Evolutionary conservation across 2,329 filamentous ascomycete genomes (phyloP), one percentile per base, ranked within the genome.

Genomic region (Exophiala sp.): DNA sequence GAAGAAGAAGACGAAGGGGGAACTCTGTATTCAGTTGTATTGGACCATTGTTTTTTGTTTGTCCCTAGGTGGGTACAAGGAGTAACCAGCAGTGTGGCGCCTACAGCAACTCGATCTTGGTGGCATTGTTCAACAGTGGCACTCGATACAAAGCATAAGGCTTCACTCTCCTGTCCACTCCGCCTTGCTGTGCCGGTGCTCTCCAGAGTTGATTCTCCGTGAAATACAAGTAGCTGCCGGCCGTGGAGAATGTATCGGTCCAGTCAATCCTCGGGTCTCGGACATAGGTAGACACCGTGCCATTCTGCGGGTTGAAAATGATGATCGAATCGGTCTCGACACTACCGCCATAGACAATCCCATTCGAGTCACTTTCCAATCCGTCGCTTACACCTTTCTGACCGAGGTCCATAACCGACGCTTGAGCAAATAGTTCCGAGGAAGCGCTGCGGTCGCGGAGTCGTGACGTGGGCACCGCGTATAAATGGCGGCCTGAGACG

Each of bases 361-460:
- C 70, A 53, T 76, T 76, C 4, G 66, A 69, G 46, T 78, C 75
- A 1, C 70, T 76, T 60, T 78, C 74, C 39, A 77, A 68, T 0
- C 76, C 75, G 59, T 78, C 75, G 2, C 70, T 74, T 1, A 75
- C 65, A 3, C 75, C 75, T 23, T 74, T 73, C 52, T 78, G 65
- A 1, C 72, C 71, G 2, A 66, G 65, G 19, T 68, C 71, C 13
- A 64, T 57, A 6, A 77, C 70, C 0, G 67, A 65, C 21, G 66
- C 65, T 50, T 71, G 68, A 1, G 74, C 70, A 14, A 69, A 52
- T 2, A 77, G 53, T 57, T 78, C 74, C 4, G 66, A 68, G 2
- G 57, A 62, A 4, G 55, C 41, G 10, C 66, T 62, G 2, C 64
- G 61, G 22, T 70, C 72, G 0, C 68, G 66, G 10, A 79, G 64